Evolutionary conservation across 345 rosid species (phyloP).

Genomic region (Eutrema heterophyllum): DNA sequence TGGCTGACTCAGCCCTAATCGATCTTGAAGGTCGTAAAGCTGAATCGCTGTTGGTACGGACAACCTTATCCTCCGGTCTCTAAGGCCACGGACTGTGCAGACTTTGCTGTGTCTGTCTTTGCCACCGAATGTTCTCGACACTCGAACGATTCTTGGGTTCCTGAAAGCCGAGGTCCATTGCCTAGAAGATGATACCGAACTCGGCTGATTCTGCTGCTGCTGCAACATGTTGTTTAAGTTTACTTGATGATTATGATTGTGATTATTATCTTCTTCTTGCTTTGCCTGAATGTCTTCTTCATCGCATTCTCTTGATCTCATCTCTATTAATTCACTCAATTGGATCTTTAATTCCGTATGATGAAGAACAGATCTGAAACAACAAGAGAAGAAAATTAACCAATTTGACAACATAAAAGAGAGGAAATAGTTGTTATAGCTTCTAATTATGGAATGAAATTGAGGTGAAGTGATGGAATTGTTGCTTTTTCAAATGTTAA

Average conservation of each 20-base stretch:
- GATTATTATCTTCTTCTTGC: slow-evolving; percentile 46
- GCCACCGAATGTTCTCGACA: slow-evolving; percentile 81
- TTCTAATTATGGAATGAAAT: neutral
- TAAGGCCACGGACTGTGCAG: slow-evolving; percentile 80
- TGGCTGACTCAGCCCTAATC: slow-evolving; percentile 81
- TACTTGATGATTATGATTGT: slow-evolving; percentile 8
- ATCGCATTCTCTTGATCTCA: slow-evolving; percentile 42
- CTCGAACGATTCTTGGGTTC: slow-evolving; percentile 90
- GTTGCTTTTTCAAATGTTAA: neutral
- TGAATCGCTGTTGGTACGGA: slow-evolving; percentile 96
- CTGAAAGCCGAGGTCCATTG: slow-evolving; percentile 80
- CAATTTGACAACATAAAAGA: neutral
- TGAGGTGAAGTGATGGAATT: neutral
- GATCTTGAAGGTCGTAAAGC: slow-evolving; percentile 83
- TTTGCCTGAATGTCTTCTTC: slow-evolving; percentile 42
- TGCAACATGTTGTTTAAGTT: slow-evolving; percentile 28
- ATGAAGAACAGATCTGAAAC: slow-evolving; percentile 28
- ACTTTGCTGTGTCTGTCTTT: slow-evolving; percentile 99
- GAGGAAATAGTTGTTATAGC: neutral
- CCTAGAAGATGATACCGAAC: slow-evolving; percentile 40
- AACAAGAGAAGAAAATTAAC: neutral
- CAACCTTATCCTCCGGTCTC: slow-evolving; percentile 84
- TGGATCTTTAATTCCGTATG: neutral
- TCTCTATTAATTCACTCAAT: slow-evolving; percentile 1
- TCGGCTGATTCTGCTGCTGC: slow-evolving; percentile 25